Evolutionary conservation across 2,329 filamentous ascomycete genomes (phyloP), one percentile per base, ranked within the genome.

Genomic region (Colletotrichum sp.): DNA sequence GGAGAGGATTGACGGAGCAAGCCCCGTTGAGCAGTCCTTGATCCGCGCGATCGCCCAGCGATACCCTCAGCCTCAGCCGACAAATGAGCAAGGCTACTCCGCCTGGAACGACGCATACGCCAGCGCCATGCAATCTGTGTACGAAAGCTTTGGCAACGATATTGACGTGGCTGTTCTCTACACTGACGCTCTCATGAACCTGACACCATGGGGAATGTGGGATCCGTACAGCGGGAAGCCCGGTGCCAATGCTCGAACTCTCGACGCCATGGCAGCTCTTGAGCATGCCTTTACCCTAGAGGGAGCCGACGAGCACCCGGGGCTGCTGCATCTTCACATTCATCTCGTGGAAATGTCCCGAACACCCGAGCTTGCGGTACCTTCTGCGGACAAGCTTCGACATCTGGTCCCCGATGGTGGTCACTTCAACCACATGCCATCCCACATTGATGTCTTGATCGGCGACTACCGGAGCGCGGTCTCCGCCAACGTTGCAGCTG

Each of bases 391-490:
- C 57, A 72, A 74, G 36, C 72, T 80, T 24, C 79, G 79, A 44
- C 55, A 77, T 26, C 77, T 64, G n/a, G 69, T 79, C 8, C 77
- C 79, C 16, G 80, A 80, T 26, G 75, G 77, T 2, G 79, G 78
- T 9, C 80, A 81, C 69, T 77, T 71, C 18, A 69, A 75, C 30
- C 80, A 80, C 34, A 80, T 81, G 80, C 79, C 79, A 2, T 66
- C 76, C 18, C 79, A 80, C 36, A 78, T 81, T 30, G 79, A 80
- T 65, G 76, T 79, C 12, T 75, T 80, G 16, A 63, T 80, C 12
- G 79, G 79, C 28, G 91, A 95, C 79, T 96, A 95, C 80, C 86
- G 89, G 32, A 86, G 87, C 13, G 93, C 93, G 5, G 92, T 95
- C 67, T 85, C 86, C 2, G 92, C 92, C 6, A 96, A 96, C 82